Base-by-base conservation (phyloP, 148 eudicot species). In the Selenicereus undatus region DNA sequence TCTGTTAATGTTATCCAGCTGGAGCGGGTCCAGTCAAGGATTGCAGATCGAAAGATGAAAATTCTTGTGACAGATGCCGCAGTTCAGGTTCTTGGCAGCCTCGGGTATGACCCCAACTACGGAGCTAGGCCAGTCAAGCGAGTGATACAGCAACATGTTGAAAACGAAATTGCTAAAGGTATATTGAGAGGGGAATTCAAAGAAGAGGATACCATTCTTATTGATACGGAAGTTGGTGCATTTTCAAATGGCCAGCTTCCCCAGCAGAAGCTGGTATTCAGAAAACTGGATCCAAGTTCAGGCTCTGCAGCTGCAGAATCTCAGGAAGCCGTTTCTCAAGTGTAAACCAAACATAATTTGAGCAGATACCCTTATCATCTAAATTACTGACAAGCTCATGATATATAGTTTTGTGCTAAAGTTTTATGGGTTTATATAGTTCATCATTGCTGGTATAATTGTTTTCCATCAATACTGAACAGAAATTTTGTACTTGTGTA, bases 111-210 rank as follows among this genome's bases (percentile, higher is more conserved):
- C 72, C 99, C 99, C 24, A 96, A 90, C 87, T 95, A 92, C 54
- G 98, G 98, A 76, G 98, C 98, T 9, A 85, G 98, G 85, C 98
- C 98, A 0, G 99, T 93, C 56, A 96, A 96, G 84, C 90, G 99
- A 35, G 98, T 96, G 50, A 92, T 93, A 64, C 99, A 95, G 78
- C 99, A 93, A 56, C 82, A 93, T 65, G 91, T 93, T 20, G 98
- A 95, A 76, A 95, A 95, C n/a, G 98, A 93, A 79, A 91, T 89
- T 26, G 99, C 99, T 10, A 96, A 90, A 88, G 98, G 97, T 24
- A 93, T 96, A 24, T 81, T 92, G 83, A 93, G 94, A 82, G 99
- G 99, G 43, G 97, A 93, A n/a, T 93, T 88, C 75, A 92, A 89
- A 83, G 99, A 96, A 36, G 98, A 96, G 29, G 98, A 96, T 66